phyloP scores from a whole-genome alignment of 2,329 filamentous ascomycete species.

The Fonsecaea monophora region DNA sequence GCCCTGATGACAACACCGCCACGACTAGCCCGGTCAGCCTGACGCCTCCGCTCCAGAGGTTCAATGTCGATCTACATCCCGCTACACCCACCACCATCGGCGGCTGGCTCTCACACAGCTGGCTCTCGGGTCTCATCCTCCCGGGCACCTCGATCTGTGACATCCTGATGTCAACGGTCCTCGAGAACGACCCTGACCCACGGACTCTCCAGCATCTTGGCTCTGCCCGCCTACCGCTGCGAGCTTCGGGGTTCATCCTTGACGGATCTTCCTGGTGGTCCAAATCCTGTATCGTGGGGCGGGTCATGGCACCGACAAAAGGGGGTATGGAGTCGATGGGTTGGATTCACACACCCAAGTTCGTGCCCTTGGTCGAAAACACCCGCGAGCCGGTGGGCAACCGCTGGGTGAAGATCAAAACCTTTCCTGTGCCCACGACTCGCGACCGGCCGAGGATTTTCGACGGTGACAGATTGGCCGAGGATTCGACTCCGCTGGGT shows the following conservation, averaged over 20 bases:
- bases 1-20: conserved; percentile 5
- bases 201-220: conserved; percentile 57
- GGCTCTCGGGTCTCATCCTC: conserved; percentile 61
- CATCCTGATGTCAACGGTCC: conserved; percentile 61
- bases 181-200: conserved; percentile 59
- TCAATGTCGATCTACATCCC: conserved; percentile 32
- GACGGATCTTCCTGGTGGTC: conserved; percentile 62
- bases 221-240: conserved; percentile 59
- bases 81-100: conserved; percentile 46
- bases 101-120: conserved; percentile 64
- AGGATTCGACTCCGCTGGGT: conserved; percentile 51
- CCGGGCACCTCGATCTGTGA: conserved; percentile 62
- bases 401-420: conserved; percentile 59
- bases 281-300: conserved; percentile 61
- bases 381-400: conserved; percentile 44
- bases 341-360: conserved; percentile 55
- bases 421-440: conserved; percentile 45
- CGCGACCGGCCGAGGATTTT: conserved; percentile 51
- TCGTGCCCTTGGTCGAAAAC: conserved; percentile 48
- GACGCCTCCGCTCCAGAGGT: conserved; percentile 20
- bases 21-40: conserved; percentile 6
- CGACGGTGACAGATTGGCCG: conserved; percentile 48
- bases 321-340: conserved; percentile 61
- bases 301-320: conserved; percentile 57
- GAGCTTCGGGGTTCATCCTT: conserved; percentile 57